Evolutionary conservation across 1,139 yeast genomes (phyloP).

Genomic region (Scheffersomyces insectosa): DNA sequence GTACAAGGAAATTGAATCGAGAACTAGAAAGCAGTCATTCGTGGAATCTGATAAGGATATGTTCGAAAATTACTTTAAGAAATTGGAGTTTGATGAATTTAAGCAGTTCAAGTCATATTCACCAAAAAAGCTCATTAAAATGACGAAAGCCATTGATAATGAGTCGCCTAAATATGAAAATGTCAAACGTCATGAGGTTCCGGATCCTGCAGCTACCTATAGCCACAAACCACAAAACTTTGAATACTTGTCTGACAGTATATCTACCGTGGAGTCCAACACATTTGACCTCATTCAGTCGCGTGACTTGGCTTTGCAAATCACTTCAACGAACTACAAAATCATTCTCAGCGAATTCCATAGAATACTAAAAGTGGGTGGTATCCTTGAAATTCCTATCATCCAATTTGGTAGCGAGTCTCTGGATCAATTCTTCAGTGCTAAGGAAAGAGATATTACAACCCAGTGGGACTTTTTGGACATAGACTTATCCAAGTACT

Average conservation of each 20-base stretch:
- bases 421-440: slow-evolving; percentile 1
- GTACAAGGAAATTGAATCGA: slow-evolving; percentile 11
- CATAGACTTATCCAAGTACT: slow-evolving; percentile 18
- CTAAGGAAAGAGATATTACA: background rate
- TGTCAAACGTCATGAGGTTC: slow-evolving; percentile 10
- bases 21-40: slow-evolving; percentile 20
- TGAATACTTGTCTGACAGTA: slow-evolving; percentile 31
- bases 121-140: slow-evolving; percentile 28
- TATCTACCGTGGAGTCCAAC: slow-evolving; percentile 28
- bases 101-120: slow-evolving; percentile 23
- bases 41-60: slow-evolving; percentile 26
- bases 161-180: slow-evolving; percentile 20
- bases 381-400: slow-evolving; percentile 35
- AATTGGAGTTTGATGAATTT: slow-evolving; percentile 29
- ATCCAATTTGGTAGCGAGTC: slow-evolving; percentile 11
- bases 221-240: slow-evolving; percentile 39
- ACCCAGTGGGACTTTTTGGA: slow-evolving; percentile 19
- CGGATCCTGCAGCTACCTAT: slow-evolving; percentile 20
- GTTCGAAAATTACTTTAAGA: slow-evolving; percentile 24
- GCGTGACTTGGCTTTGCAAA: slow-evolving; percentile 36
- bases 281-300: slow-evolving; percentile 40
- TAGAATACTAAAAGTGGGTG: slow-evolving; percentile 39
- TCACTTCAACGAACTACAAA: slow-evolving; percentile 26
- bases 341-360: slow-evolving; percentile 33
- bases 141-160: slow-evolving; percentile 28